phyloP scores from a whole-genome alignment of 2,329 filamentous ascomycete genomes.

The Xylariomycetidae sp. region DNA sequence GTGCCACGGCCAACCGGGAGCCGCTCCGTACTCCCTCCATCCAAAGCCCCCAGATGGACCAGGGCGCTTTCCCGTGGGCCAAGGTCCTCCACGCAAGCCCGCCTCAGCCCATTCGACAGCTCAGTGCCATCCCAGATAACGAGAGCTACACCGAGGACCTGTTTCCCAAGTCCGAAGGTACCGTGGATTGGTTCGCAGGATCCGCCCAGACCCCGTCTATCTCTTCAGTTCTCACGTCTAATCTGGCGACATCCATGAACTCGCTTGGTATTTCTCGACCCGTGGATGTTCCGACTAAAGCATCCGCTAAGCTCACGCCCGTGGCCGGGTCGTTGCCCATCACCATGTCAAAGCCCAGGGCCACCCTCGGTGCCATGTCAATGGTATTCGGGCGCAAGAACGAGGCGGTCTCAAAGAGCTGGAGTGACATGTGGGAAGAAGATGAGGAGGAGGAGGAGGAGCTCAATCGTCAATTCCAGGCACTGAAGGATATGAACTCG shows the following conservation, averaged over 20 bases:
- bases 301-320: constrained; percentile 49
- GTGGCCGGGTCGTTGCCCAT: constrained; percentile 72
- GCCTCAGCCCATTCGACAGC: constrained; percentile 67
- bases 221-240: constrained; percentile 80
- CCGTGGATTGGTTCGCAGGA: constrained; percentile 73
- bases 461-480: constrained; percentile 53
- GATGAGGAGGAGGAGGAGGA: constrained; percentile 73
- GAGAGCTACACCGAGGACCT: constrained; percentile 79
- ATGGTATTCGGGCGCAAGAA: constrained; percentile 74
- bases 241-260: constrained; percentile 74
- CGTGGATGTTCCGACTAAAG: constrained; percentile 36
- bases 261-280: constrained; percentile 57
- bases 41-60: constrained; percentile 76
- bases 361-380: constrained; percentile 65
- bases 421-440: constrained; percentile 98
- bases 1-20: constrained; percentile 86
- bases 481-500: constrained; percentile 63
- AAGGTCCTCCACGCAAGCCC: constrained; percentile 79
- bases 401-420: constrained; percentile 90
- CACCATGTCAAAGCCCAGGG: constrained; percentile 70
- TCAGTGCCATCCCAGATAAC: constrained; percentile 80
- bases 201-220: constrained; percentile 75
- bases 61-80: constrained; percentile 89
- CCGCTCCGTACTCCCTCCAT: constrained; percentile 93
- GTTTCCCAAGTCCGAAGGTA: constrained; percentile 72